These are phyloP conservation scores for Penicillium griseofulvum DNA, from an alignment of 2,329 filamentous ascomycete genomes.

Conservation along the genomic window DNA sequence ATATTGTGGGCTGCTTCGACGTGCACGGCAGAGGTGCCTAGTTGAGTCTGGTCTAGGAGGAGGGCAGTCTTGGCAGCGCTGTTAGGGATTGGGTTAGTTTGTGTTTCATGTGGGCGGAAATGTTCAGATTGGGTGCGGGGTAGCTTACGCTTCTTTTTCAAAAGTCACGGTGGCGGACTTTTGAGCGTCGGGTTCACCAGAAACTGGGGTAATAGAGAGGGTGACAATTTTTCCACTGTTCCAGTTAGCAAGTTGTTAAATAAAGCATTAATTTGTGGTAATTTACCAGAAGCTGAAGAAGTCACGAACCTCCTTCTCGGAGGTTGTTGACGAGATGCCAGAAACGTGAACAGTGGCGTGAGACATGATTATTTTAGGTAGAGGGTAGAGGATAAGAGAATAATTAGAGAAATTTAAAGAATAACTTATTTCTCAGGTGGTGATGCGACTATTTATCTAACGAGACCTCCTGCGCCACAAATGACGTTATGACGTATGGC, in stretches of 20 bases:
- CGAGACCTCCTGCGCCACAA: conserved; percentile 27
- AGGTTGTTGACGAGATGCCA: conserved; percentile 79
- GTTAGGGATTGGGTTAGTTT: neutral
- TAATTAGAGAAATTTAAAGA: neutral
- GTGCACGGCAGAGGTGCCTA: conserved; percentile 72
- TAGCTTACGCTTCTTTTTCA: conserved; percentile 76
- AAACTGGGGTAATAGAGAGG: conserved; percentile 68
- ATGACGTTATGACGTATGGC: conserved; percentile 33
- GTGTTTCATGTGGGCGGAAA: neutral
- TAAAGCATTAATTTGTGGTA: neutral
- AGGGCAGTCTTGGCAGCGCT: conserved; percentile 90
- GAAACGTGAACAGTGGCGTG: conserved; percentile 76
- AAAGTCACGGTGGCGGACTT: conserved; percentile 92
- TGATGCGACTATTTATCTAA: conserved; percentile 8
- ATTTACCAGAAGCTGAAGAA: conserved; percentile 88
- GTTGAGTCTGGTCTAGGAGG: conserved; percentile 93
- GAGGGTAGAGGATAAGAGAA: neutral
- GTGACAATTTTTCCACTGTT: conserved; percentile 83
- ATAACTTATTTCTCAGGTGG: neutral
- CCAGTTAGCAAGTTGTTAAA: conserved; percentile 1
- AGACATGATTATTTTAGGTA: conserved; percentile 50
- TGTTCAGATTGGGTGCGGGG: conserved; percentile 24
- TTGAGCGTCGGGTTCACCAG: conserved; percentile 55
- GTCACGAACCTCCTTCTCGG: conserved; percentile 86
- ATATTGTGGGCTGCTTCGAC: conserved; percentile 70